Base-by-base conservation (phyloP, 2,329 filamentous ascomycete species). In the Fusarium bulbicola region DNA sequence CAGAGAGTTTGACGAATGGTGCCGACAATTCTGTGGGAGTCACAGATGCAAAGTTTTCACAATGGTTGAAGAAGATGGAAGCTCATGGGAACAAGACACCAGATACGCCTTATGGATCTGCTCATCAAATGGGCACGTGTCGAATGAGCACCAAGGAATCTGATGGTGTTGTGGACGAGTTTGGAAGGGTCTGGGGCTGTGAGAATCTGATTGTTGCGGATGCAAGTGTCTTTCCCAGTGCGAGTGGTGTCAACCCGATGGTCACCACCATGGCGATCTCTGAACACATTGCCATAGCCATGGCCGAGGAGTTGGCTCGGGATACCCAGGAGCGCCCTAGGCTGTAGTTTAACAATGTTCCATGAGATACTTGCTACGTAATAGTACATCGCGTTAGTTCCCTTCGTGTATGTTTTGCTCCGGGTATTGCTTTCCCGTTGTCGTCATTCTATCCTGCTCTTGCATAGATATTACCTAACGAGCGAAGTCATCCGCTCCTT, bases 1-100 rank as follows among this genome's bases (percentile, higher is more conserved):
- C 36, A 14, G 15, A 42, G 3, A 45, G 5, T 11, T 11, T 12
- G 14, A 1, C 9, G 3, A n/a, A 53, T 18, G 36, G 7, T 5
- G 18, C 6, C 21, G 12, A 24, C 11, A 21, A 5, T 14, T 3
- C 21, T n/a, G n/a, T n/a, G 5, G 36, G 7, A 9, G 16, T 21
- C 14, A 54, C 18, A 11, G 58, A 60, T 20, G 10, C n/a, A 6
- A 56, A 15, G 12, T 61, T 61, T 18, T 24, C 36, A 3, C n/a
- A 57, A 4, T 61, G 59, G 59, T 3, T 61, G 4, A 61, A 61
- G 49, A 26, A 43, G 1, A 43, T 61, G 59, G 59, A 61, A 45
- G 37, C 30, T 16, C 20, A 61, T 30, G 59, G 59, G 24, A 61
- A 61, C 20, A 61, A 61, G 59, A 61, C 59, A 18, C 59, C 59